These are phyloP conservation scores for Cucumis melo DNA, from an alignment of 306 rosid species.

Conservation along the genomic window DNA sequence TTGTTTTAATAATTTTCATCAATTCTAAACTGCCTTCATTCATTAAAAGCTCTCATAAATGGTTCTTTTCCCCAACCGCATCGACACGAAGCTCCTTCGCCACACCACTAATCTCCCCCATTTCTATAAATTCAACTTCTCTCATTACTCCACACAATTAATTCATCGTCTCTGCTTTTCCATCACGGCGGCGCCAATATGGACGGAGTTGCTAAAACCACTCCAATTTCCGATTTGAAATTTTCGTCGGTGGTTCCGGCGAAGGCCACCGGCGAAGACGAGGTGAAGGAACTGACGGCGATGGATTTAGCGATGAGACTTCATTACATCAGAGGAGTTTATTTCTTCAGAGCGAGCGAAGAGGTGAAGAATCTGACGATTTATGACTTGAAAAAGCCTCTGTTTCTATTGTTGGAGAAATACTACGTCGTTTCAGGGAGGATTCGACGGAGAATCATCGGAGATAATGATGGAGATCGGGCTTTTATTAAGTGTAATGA, in stretches of 20 bases:
- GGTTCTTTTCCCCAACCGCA: not conserved
- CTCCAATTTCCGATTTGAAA: not conserved
- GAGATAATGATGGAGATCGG: constrained; percentile 16
- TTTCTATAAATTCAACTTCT: not conserved
- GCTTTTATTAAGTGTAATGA: constrained; percentile 69
- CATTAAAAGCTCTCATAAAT: not conserved
- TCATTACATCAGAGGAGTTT: constrained; percentile 52
- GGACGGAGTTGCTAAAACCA: too few species aligned
- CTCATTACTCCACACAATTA: not conserved
- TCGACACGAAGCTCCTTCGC: too few species aligned
- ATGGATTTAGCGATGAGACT: constrained; percentile 59
- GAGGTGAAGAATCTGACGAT: constrained; percentile 31
- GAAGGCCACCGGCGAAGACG: constrained; percentile 16
- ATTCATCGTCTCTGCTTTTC: too few species aligned
- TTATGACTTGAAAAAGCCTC: constrained; percentile 38
- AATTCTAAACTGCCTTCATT: too few species aligned
- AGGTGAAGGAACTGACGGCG: constrained; percentile 23
- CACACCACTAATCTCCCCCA: not conserved
- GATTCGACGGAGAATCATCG: constrained; percentile 25
- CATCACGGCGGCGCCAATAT: too few species aligned
- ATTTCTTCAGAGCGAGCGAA: constrained; percentile 29
- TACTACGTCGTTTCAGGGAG: constrained; percentile 44
- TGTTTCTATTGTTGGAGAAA: constrained; percentile 36
- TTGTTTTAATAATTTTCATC: too few species aligned
- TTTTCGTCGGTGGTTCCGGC: constrained; percentile 74